Percentiles rank a stretch among this genome's conserved stretches.
Evolutionary conservation across 1,139 yeast genomes (phyloP).

Genomic region (Geotrichum reessii): DNA sequence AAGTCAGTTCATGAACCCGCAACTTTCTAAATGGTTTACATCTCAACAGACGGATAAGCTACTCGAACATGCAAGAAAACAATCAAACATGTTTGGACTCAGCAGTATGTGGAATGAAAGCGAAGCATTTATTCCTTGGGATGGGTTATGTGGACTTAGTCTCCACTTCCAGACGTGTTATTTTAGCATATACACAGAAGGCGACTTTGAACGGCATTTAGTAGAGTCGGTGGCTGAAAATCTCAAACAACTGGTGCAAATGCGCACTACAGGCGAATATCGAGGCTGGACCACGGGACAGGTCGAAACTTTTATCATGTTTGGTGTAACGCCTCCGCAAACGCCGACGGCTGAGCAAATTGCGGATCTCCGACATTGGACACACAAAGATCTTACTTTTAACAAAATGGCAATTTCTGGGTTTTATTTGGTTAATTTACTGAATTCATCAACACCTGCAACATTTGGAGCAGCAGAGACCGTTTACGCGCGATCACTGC

Average conservation of each 20-base stretch:
- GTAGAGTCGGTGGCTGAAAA: conserved; percentile 2
- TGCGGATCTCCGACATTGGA: conserved; percentile 1
- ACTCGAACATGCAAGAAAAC: background rate
- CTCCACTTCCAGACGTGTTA: conserved; percentile 12
- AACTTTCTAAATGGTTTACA: conserved; percentile 1
- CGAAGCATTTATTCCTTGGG: conserved; percentile 14
- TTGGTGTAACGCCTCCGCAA: conserved; percentile 4
- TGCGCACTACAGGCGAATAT: background rate
- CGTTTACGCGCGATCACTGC: conserved; percentile 7
- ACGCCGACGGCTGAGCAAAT: background rate
- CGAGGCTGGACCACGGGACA: background rate
- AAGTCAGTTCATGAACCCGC: conserved; percentile 4
- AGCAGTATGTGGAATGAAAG: conserved; percentile 5
- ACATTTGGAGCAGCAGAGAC: conserved; percentile 7
- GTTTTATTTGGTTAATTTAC: background rate
- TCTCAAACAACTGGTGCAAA: background rate
- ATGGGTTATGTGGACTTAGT: conserved; percentile 5
- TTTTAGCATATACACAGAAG: conserved; percentile 9
- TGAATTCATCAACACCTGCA: conserved; percentile 4
- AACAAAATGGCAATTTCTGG: background rate
- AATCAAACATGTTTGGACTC: background rate
- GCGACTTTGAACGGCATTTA: conserved; percentile 4
- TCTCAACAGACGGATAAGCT: background rate
- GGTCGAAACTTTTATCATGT: conserved; percentile 9
- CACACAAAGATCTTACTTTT: conserved; percentile 1